phyloP scores from a whole-genome alignment of 345 rosid species.

The Zanthoxylum bungeanum region DNA sequence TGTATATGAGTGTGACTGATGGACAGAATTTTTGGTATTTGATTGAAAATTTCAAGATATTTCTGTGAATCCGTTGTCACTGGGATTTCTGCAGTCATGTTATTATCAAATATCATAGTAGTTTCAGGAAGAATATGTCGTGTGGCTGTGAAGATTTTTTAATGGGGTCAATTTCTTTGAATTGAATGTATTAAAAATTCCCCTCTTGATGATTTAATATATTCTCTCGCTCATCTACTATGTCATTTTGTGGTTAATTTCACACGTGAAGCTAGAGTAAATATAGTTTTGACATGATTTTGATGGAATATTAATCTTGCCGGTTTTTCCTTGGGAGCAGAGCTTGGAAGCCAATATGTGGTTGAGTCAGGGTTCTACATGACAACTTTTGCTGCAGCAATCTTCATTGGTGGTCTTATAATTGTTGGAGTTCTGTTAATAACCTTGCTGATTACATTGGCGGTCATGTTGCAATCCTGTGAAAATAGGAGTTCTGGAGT shows the following conservation, averaged over 20 bases:
- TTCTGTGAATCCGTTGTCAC: not conserved
- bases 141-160: not conserved
- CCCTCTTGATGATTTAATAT: not conserved
- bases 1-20: not conserved
- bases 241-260: not conserved
- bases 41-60: not conserved
- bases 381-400: conserved; percentile 69
- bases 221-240: not conserved
- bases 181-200: not conserved
- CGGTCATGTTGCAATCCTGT: conserved; percentile 79
- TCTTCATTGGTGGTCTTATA: conserved; percentile 58
- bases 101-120: not conserved
- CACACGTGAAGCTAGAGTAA: not conserved
- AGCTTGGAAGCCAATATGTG: conserved; percentile 47
- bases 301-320: conserved; percentile 1
- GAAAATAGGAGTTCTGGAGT: conserved; percentile 43
- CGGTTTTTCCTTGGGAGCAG: conserved; percentile 29
- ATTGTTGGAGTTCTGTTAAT: conserved; percentile 58
- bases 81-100: not conserved
- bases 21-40: not conserved
- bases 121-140: not conserved
- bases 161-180: not conserved
- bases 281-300: not conserved
- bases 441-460: conserved; percentile 55
- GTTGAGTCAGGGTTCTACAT: conserved; percentile 75